Evolutionary conservation across 768 basidiomycete species (phyloP), one percentile per base, ranked within the genome.

Genomic region (Cystobasidiopsis lactophilus): DNA sequence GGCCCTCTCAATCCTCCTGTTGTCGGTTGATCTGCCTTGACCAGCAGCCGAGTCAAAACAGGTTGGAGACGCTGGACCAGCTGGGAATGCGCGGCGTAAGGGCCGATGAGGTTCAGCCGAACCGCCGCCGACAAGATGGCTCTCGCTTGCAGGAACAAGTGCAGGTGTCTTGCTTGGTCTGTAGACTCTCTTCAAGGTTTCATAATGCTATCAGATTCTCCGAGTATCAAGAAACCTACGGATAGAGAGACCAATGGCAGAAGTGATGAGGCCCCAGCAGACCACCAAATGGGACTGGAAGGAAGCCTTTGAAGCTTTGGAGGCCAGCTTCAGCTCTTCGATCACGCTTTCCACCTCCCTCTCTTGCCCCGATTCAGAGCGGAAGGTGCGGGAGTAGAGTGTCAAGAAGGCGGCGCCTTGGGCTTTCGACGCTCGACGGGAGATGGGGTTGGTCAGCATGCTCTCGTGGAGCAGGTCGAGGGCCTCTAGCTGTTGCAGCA

Each of bases 371-470:
- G n/a, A 10, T 9, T 13, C 21, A 10, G 35, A 37, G 18, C n/a
- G n/a, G 63, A 95, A 79, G 0, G 84, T 82, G 62, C 79, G 83
- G 18, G 80, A 71, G 66, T 80, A 91, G 3, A 96, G 72, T 1
- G 86, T 85, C 30, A 98, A 74, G 40, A 95, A 74, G 3, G 91
- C 91, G 13, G 84, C 78, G 3, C 93, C 93, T 65, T 98, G 93
- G 4, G 88, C 74, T 52, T 76, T 80, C 30, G 85, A 89, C 29
- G 89, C 85, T 13, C 93, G 73, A 27, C 80, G 71, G 1, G 85
- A 74, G 57, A 93, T 78, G 64, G 91, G 84, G 63, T 91, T 96
- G 49, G 93, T 74, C 0, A 84, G 81, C 74, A 82, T 83, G 30
- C 75, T 65, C 44, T 96, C 83, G 66, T 85, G 86, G 21, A 82